Evolutionary conservation across 352 stramenopile species (phyloP).

Genomic region (Phytophthora pistaciae): DNA sequence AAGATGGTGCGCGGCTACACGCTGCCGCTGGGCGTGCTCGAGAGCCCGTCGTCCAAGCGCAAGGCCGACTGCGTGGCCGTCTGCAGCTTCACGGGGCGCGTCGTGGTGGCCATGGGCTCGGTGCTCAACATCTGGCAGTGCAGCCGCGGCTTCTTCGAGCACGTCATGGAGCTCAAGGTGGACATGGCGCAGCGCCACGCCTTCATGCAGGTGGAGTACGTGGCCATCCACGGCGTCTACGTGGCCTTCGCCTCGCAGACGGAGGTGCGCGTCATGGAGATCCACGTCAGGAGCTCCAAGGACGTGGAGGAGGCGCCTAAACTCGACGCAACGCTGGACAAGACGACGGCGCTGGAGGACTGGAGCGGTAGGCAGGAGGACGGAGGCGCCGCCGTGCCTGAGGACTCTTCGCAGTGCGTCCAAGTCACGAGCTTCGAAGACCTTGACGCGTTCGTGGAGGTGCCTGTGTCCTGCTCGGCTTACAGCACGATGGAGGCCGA

Average conservation of each 20-base stretch:
- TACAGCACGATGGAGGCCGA: constrained; percentile 66
- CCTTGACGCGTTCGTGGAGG: constrained; percentile 58
- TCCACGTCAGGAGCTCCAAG: constrained; percentile 65
- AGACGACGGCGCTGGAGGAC: constrained; percentile 24
- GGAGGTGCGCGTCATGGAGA: constrained; percentile 86
- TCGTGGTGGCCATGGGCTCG: constrained; percentile 78
- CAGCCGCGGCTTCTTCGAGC: constrained; percentile 87
- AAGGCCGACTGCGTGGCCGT: constrained; percentile 80
- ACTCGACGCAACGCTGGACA: constrained; percentile 23
- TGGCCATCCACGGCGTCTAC: constrained; percentile 86
- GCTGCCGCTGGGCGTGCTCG: constrained; percentile 77
- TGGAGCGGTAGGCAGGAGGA: constrained; percentile 5
- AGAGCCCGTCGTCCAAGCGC: constrained; percentile 58
- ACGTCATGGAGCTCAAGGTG: constrained; percentile 90
- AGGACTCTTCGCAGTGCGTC: constrained; percentile 61
- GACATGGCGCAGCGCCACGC: constrained; percentile 79
- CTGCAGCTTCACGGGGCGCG: constrained; percentile 85
- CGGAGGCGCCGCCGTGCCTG: constrained; percentile 25
- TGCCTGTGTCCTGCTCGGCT: constrained; percentile 61
- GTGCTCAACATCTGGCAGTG: constrained; percentile 90
- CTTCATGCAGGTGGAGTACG: constrained; percentile 77
- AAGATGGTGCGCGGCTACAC: constrained; percentile 87
- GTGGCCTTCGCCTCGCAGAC: constrained; percentile 79
- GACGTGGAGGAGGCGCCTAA: constrained; percentile 32
- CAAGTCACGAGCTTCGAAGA: constrained; percentile 48